Evolutionary conservation across 768 basidiomycete species (phyloP).

Genomic region (Chiua virens): DNA sequence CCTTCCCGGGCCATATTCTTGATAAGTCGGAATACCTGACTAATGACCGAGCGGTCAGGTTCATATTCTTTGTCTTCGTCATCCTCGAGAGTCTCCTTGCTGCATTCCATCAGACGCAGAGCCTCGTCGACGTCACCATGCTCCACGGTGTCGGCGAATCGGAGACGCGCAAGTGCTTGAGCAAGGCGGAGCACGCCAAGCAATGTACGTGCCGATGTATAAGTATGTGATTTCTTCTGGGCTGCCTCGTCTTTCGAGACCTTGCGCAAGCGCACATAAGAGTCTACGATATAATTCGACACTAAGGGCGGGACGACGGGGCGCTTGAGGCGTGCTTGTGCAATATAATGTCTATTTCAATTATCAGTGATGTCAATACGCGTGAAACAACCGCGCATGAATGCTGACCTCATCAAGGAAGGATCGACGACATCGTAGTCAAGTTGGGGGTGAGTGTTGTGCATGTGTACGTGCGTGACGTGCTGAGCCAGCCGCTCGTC

Average conservation of each 20-base stretch:
- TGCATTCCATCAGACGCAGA: slow-evolving; percentile 93
- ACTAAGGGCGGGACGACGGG: slow-evolving; percentile 89
- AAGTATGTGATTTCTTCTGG: slow-evolving; percentile 85
- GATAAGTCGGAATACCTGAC: slow-evolving; percentile 88
- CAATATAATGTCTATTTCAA: slow-evolving; percentile 83
- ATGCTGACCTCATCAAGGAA: slow-evolving; percentile 75
- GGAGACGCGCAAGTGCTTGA: slow-evolving; percentile 91
- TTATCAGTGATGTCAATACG: slow-evolving; percentile 3
- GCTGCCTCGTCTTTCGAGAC: slow-evolving; percentile 88
- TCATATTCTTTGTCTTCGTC: slow-evolving; percentile 70
- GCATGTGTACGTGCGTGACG: slow-evolving; percentile 98
- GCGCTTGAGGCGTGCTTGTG: slow-evolving; percentile 81
- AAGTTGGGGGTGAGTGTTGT: slow-evolving; percentile 83
- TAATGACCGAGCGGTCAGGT: slow-evolving; percentile 73
- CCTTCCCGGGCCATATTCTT: slow-evolving; percentile 71
- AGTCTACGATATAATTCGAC: slow-evolving; percentile 90
- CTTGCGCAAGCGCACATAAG: slow-evolving; percentile 94
- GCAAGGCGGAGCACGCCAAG: slow-evolving; percentile 92
- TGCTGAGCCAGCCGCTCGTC: slow-evolving; percentile 96
- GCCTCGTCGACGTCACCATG: slow-evolving; percentile 95
- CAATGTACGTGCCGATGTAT: slow-evolving; percentile 94
- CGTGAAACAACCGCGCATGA: not conserved
- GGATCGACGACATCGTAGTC: slow-evolving; percentile 86
- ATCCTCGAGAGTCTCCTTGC: slow-evolving; percentile 87
- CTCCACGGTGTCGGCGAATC: slow-evolving; percentile 78